phyloP scores from a whole-genome alignment of 306 rosid species.

The Vigna hirtella region DNA sequence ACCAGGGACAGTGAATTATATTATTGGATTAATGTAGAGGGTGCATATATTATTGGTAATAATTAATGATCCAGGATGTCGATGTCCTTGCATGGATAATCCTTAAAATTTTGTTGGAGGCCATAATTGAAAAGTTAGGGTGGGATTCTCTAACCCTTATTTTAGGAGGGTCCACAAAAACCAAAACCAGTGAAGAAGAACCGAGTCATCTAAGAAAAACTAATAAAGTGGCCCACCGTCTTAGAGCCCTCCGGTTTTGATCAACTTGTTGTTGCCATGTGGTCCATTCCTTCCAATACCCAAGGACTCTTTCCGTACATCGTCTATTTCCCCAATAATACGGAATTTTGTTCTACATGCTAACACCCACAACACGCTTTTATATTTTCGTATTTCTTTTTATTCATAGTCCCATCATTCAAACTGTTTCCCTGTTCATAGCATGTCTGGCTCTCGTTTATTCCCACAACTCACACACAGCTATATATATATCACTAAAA shows the following conservation, averaged over 20 bases:
- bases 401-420: neutral
- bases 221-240: conserved; percentile 44
- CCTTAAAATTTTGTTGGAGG: neutral
- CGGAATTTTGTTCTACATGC: neutral
- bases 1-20: neutral
- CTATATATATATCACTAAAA: neutral
- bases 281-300: conserved; percentile 41
- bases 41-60: neutral
- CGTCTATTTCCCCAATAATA: neutral
- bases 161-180: conserved; percentile 29
- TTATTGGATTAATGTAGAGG: neutral
- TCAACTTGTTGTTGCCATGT: conserved; percentile 48
- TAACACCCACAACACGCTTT: neutral
- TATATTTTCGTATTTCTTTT: neutral
- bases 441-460: neutral
- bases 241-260: conserved; percentile 46
- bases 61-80: neutral
- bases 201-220: neutral
- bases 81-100: neutral
- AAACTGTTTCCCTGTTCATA: neutral
- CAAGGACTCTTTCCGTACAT: conserved; percentile 65
- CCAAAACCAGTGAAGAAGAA: conserved; percentile 18
- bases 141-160: conserved; percentile 23
- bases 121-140: conserved; percentile 19
- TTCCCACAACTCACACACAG: too few relatives aligned